Conservation (phyloP, 1,284 basidiomycete species). For the Clitocybe nebularis region DNA sequence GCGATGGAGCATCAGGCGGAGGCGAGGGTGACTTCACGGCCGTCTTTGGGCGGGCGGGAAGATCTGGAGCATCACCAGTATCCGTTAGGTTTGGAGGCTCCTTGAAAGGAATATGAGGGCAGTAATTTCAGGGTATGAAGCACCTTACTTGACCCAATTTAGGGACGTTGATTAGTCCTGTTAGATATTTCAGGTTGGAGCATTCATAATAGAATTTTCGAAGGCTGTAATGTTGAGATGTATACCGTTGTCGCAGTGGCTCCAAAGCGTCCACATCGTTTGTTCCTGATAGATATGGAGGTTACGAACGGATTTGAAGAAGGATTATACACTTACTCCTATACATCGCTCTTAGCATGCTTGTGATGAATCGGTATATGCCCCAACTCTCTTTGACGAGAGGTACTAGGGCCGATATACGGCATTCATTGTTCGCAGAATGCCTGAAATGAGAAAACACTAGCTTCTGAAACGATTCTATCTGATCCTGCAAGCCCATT, state of each 20-base stretch:
- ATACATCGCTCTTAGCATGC: conserved; percentile 95
- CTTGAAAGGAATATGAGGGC: conserved; percentile 33
- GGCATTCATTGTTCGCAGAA: conserved; percentile 91
- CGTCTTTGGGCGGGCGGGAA: conserved; percentile 83
- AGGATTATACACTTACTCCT: conserved; percentile 57
- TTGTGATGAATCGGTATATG: conserved; percentile 95
- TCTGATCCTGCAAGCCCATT: conserved; percentile 95
- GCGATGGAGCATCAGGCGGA: conserved; percentile 63
- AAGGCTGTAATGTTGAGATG: conserved; percentile 84
- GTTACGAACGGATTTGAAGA: conserved; percentile 5
- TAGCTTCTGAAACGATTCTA: conserved; percentile 95
- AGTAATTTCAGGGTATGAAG: not conserved
- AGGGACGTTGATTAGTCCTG: conserved; percentile 93
- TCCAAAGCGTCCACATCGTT: conserved; percentile 84
- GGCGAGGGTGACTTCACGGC: conserved; percentile 54
- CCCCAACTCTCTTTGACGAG: conserved; percentile 97
- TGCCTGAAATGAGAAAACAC: conserved; percentile 90
- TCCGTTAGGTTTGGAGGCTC: conserved; percentile 94
- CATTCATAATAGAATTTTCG: conserved; percentile 98
- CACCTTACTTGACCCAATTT: conserved; percentile 81
- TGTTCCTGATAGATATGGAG: conserved; percentile 54
- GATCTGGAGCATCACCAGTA: conserved; percentile 77
- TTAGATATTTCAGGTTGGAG: conserved; percentile 94
- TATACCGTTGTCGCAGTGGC: conserved; percentile 81
- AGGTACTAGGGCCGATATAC: conserved; percentile 90